These are phyloP conservation scores for Verticillium klebahnii DNA, from an alignment of 2,329 filamentous ascomycete genomes.

Conservation along the genomic window DNA sequence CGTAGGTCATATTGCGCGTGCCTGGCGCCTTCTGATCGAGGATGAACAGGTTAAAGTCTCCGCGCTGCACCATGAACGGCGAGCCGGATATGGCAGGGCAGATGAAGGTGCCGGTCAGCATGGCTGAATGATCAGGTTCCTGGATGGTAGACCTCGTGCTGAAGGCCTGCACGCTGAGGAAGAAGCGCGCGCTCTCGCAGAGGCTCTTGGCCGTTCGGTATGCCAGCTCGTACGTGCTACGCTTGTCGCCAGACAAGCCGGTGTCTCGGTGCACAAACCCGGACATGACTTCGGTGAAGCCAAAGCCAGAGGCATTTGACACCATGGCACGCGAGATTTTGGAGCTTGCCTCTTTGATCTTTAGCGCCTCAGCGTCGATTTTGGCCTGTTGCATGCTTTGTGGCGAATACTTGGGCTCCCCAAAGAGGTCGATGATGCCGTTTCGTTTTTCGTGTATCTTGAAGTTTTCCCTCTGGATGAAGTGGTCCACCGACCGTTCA, in stretches of 20 bases:
- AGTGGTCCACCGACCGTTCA: constrained; percentile 55
- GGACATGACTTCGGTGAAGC: constrained; percentile 62
- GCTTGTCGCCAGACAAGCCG: constrained; percentile 35
- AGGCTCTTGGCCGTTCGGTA: constrained; percentile 47
- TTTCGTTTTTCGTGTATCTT: constrained; percentile 41
- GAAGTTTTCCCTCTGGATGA: constrained; percentile 35
- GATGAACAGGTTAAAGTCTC: constrained; percentile 53
- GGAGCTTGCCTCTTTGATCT: constrained; percentile 28
- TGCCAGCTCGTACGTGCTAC: constrained; percentile 48
- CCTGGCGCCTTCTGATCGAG: constrained; percentile 48
- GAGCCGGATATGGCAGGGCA: constrained; percentile 50
- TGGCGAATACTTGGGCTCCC: constrained; percentile 33
- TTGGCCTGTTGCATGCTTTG: constrained; percentile 11
- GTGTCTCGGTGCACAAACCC: constrained; percentile 50
- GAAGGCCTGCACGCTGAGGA: constrained; percentile 53
- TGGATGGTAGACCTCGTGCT: constrained; percentile 43
- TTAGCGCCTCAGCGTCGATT: constrained; percentile 28
- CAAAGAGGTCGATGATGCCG: constrained; percentile 49
- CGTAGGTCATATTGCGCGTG: constrained; percentile 55
- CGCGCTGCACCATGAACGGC: constrained; percentile 56
- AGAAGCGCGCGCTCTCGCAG: constrained; percentile 53
- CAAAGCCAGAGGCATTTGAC: constrained; percentile 44
- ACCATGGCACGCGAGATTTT: constrained; percentile 37
- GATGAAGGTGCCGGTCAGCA: constrained; percentile 55
- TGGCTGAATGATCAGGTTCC: constrained; percentile 43